A percentile compares a stretch with the other conserved stretches of the same genome.
Evolutionary conservation across 495 filamentous ascomycete genomes (phyloP).

Genomic region (Penicillium dipodomyicola): DNA sequence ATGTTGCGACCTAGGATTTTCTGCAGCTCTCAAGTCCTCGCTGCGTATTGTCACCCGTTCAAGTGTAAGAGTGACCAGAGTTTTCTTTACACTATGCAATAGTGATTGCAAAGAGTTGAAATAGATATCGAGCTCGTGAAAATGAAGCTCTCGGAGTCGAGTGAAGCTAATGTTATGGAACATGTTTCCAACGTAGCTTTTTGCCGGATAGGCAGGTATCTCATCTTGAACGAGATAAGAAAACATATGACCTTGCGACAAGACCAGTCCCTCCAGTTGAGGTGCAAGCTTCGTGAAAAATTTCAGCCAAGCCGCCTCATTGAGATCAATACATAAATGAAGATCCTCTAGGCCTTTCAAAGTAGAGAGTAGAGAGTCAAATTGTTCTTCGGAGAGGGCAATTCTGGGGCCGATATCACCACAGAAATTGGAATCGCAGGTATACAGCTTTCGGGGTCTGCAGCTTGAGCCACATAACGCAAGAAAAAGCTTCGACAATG

Average conservation of each 20-base stretch:
- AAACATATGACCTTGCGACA: conserved; percentile 12
- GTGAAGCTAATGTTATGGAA: conserved; percentile 10
- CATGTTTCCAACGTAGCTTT: conserved; percentile 9
- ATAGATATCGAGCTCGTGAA: conserved; percentile 14
- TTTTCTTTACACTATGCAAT: conserved; percentile 11
- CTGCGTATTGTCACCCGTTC: conserved; percentile 9
- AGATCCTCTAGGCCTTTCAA: conserved; percentile 12
- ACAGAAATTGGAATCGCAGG: conserved; percentile 12
- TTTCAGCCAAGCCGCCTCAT: conserved; percentile 11
- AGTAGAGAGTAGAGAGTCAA: conserved; percentile 12
- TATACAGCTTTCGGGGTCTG: conserved; percentile 11
- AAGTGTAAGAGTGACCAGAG: conserved; percentile 12
- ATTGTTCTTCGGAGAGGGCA: conserved; percentile 14
- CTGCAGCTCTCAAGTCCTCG: conserved; percentile 6
- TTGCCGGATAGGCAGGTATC: neutral
- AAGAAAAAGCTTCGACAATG: conserved; percentile 12
- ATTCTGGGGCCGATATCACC: conserved; percentile 13
- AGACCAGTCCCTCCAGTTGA: conserved; percentile 12
- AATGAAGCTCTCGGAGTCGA: conserved; percentile 15
- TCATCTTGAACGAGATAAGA: conserved; percentile 9
- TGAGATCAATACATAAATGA: conserved; percentile 15
- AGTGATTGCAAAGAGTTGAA: conserved; percentile 14
- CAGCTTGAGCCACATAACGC: conserved; percentile 12
- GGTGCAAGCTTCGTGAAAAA: conserved; percentile 12
- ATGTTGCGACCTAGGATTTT: conserved; percentile 4